Base-by-base conservation (phyloP, 176 grass and related monocot genomes). In the Rhipidocladum racemiflorum region DNA sequence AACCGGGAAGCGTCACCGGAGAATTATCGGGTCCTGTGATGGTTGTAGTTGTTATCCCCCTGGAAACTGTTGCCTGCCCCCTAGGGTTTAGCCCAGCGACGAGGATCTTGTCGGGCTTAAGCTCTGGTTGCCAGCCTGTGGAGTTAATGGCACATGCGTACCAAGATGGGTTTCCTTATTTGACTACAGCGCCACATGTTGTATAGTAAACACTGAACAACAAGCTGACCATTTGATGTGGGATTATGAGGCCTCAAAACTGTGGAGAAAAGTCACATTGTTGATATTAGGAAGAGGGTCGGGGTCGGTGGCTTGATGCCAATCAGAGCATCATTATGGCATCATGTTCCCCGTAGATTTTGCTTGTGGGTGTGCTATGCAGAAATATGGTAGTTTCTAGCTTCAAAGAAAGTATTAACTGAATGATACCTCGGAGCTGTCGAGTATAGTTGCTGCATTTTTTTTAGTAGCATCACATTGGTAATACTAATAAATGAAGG, bases 21-120 rank as follows among this genome's bases (percentile, higher is more conserved):
- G 30, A 85, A 89, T 80, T 80, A 70, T 49, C 70, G 53, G 53
- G 76, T 85, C 3, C 75, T 39, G 50, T 44, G 14, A 36, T 77
- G 7, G 71, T 29, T 72, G 46, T 24, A 54, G 67, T 88, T 77
- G 66, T 46, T 39, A 39, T 7, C 25, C 9, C 65, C n/a, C 45
- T 8, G n/a, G 21, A 21, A 18, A 80, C 61, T 67, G 49, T 60
- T 74, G 29, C 49, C 38, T 88, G 67, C 17, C 67, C 27, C 81
- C 2, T 30, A 21, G 75, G 80, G 39, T 65, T 81, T 78, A 69
- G 30, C 65, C 12, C 46, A 59, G 12, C 39, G 15, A 20, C 57
- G 38, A 61, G 28, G 87, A 57, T 59, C 39, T 57, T 80, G 49
- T 40, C 67, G 59, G 38, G 68, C 60, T 65, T 38, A 72, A 21